Base-by-base conservation (phyloP, 2,329 filamentous ascomycete genomes). In the Epichloe sp. region DNA sequence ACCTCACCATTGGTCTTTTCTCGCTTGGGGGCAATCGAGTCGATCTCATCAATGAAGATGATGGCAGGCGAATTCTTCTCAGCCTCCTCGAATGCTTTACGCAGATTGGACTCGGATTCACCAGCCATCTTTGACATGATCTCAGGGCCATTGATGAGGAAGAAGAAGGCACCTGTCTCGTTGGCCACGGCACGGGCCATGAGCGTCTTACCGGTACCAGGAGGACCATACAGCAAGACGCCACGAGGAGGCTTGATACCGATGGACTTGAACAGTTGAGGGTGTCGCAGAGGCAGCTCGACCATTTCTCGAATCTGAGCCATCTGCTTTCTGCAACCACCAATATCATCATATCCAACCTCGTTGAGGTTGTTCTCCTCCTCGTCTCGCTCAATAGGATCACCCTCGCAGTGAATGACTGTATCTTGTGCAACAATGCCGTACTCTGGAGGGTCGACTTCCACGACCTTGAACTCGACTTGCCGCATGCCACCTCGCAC, bases 61-160 rank as follows among this genome's bases (percentile, higher is more conserved):
- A 98, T 97, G 52, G 93, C 90, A 14, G 93, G 93, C 0, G 91
- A 95, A 76, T 97, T 97, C 83, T 97, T 97, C 77, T 97, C 91
- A 43, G 93, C 93, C 75, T 97, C 93, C 70, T 97, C 93, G 63
- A 98, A 98, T n/a, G 93, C 93, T 75, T 97, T 97, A 63, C 93
- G 86, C 59, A 98, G 73, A 70, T 97, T 97, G 54, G 91, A 97
- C 71, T 97, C 93, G 53, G 93, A 97, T 72, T 98, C 93, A 80
- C 93, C 93, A 54, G 93, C 93, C 93, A 97, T 97, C 82, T 97
- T 97, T 53, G 91, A 96, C 93, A 98, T 97, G 75, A 98, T 97
- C 70, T 97, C 93, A 49, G 93, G 93, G 58, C 93, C 91, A 72
- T 97, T 97, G 80, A 98, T 97, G 57, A 97, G 74, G 82, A 98